These are phyloP conservation scores for Penicillium janthinellum DNA, from an alignment of 2,329 filamentous ascomycete genomes.

Conservation along the genomic window DNA sequence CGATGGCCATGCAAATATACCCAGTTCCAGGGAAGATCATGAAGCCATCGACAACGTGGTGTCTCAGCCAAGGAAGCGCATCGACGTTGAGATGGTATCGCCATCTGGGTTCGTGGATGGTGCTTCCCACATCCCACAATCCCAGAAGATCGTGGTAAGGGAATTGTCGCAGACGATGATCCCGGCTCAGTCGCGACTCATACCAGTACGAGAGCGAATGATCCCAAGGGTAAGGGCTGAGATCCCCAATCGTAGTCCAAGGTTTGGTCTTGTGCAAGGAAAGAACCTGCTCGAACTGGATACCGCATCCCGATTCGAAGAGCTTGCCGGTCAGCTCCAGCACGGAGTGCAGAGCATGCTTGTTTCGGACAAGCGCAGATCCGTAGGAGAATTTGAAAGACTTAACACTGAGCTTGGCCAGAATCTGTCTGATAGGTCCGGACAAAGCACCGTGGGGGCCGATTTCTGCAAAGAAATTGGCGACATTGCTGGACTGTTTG, in stretches of 20 bases:
- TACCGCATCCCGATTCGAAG: background rate
- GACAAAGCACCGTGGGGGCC: constrained; percentile 6
- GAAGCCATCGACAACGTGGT: constrained; percentile 3
- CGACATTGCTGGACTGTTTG: background rate
- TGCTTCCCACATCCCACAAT: background rate
- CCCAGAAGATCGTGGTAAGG: constrained; percentile 5
- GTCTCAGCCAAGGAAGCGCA: constrained; percentile 3
- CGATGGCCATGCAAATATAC: constrained; percentile 8
- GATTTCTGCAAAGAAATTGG: constrained; percentile 4
- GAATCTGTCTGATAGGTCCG: constrained; percentile 1
- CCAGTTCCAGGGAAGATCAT: constrained; percentile 5
- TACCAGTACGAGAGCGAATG: constrained; percentile 1
- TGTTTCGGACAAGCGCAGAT: constrained; percentile 1
- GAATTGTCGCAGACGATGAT: background rate
- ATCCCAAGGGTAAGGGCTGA: constrained; percentile 5
- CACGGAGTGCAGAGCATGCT: background rate
- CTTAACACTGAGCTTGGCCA: background rate
- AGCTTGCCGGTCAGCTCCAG: background rate
- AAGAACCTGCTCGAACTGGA: background rate
- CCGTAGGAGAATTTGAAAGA: background rate
- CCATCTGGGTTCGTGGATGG: background rate
- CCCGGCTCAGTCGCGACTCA: constrained; percentile 2
- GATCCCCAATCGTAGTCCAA: background rate
- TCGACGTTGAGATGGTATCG: background rate
- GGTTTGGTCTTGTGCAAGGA: background rate